Evolutionary conservation across 78 protist genomes (phyloP).

Genomic region (Thecamonas trahens): DNA sequence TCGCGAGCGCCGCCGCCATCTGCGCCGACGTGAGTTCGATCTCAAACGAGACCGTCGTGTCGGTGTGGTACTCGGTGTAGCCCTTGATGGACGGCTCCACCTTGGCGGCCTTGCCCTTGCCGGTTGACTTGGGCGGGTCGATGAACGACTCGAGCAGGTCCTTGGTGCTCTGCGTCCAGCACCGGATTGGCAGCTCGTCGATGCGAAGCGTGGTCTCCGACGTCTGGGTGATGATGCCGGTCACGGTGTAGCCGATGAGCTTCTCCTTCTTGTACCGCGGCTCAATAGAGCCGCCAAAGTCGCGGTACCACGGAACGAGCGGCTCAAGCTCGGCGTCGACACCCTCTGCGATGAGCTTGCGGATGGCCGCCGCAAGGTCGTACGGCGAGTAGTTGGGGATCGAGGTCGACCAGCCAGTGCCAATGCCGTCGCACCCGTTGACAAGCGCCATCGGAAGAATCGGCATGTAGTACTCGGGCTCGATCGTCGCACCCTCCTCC

Average conservation of each 20-base stretch:
- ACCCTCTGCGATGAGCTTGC: conserved; percentile 27
- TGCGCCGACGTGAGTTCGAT: conserved; percentile 16
- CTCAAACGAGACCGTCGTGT: conserved; percentile 60
- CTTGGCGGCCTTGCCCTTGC: conserved; percentile 14
- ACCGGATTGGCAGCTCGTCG: conserved; percentile 61
- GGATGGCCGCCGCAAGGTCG: conserved; percentile 69
- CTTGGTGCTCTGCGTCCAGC: conserved; percentile 79
- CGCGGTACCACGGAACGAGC: conserved; percentile 91
- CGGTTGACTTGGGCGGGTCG: conserved; percentile 8
- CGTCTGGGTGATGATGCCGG: background rate
- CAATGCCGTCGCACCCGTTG: conserved; percentile 95
- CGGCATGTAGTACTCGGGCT: conserved; percentile 92
- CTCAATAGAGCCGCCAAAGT: conserved; percentile 63
- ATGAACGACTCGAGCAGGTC: conserved; percentile 21
- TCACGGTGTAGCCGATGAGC: conserved; percentile 2
- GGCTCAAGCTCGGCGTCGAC: conserved; percentile 31
- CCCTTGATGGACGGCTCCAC: conserved; percentile 24
- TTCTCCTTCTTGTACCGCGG: background rate
- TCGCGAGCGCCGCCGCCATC: conserved; percentile 10
- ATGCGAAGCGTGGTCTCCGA: conserved; percentile 27
- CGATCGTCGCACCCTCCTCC: conserved; percentile 93
- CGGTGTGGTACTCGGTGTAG: conserved; percentile 80
- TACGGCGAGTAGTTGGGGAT: conserved; percentile 87
- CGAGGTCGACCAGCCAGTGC: conserved; percentile 82
- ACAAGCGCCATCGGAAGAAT: conserved; percentile 93